Evolutionary conservation across 208 protist genomes (phyloP), one percentile per base, ranked within the genome.

Genomic region (Herpetomonas samuelpessoai): DNA sequence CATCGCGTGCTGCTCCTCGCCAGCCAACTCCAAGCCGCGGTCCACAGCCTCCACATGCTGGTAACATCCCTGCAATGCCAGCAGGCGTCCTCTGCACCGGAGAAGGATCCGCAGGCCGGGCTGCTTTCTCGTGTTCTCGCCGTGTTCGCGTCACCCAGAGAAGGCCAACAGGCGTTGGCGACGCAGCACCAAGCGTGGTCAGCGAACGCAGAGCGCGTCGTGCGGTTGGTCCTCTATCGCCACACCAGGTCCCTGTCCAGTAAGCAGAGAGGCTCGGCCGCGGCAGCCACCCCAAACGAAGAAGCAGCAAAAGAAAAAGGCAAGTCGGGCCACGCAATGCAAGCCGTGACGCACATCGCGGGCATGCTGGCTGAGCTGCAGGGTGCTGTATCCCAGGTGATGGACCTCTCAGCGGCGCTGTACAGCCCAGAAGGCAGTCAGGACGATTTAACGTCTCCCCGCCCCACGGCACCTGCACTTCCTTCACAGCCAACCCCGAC

Each of bases 131-230:
- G n/a, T n/a, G n/a, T n/a, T n/a, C n/a, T n/a, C n/a, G n/a, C n/a
- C n/a, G n/a, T n/a, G n/a, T n/a, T n/a, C n/a, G n/a, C n/a, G n/a
- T n/a, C n/a, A n/a, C n/a, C n/a, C n/a, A n/a, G n/a, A n/a, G n/a
- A n/a, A n/a, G n/a, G n/a, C n/a, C n/a, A n/a, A n/a, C n/a, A n/a
- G n/a, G n/a, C n/a, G n/a, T n/a, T n/a, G n/a, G n/a, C n/a, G n/a
- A n/a, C n/a, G n/a, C n/a, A n/a, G n/a, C n/a, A n/a, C n/a, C n/a
- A n/a, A n/a, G n/a, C n/a, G n/a, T n/a, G n/a, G n/a, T n/a, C n/a
- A n/a, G n/a, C 35, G 29, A 76, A 70, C 45, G 53, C 63, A 12
- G 69, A 76, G 53, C 68, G 69, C 29, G 53, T 76, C 30, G 26
- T 76, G 63, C 28, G 55, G 25, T 76, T 62, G 69, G 41, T 71